Evolutionary conservation across 2,329 filamentous ascomycete species (phyloP).

Genomic region (Colletotrichum spinosum): DNA sequence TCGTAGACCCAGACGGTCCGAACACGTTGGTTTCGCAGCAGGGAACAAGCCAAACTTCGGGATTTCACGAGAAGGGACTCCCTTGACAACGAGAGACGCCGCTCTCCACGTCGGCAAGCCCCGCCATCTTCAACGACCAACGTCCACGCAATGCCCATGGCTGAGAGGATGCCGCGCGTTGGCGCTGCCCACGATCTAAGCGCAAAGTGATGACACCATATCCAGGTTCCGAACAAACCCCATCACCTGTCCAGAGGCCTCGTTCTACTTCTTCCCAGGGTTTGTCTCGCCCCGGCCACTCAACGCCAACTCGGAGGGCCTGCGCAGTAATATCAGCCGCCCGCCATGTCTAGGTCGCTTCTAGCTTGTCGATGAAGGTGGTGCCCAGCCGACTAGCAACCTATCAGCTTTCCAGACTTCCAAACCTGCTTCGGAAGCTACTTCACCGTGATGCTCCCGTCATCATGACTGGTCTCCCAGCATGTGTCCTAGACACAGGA

Average conservation of each 20-base stretch:
- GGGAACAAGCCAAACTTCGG: conserved; percentile 26
- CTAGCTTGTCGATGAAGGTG: conserved; percentile 21
- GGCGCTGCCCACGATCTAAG: conserved; percentile 1
- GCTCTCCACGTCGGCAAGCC: neutral
- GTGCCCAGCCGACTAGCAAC: conserved; percentile 15
- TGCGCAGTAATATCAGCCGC: conserved; percentile 3
- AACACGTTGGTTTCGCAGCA: conserved; percentile 30
- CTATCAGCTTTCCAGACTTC: conserved; percentile 9
- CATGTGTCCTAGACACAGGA: neutral
- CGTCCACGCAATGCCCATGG: conserved; percentile 6
- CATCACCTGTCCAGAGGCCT: conserved; percentile 8
- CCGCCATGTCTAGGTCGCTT: conserved; percentile 5
- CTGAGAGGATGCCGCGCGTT: neutral
- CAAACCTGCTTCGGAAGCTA: conserved; percentile 26
- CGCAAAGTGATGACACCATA: neutral
- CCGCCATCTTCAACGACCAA: conserved; percentile 15
- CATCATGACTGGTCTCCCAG: conserved; percentile 4
- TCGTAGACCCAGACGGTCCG: conserved; percentile 10
- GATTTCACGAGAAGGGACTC: conserved; percentile 7
- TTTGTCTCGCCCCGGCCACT: conserved; percentile 7
- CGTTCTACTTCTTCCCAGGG: conserved; percentile 6
- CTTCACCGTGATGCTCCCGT: conserved; percentile 9
- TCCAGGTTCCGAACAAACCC: neutral
- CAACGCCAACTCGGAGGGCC: neutral
- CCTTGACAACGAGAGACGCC: conserved; percentile 13